Conservation (phyloP, 495 filamentous ascomycete species). For the Neurospora terricola region DNA sequence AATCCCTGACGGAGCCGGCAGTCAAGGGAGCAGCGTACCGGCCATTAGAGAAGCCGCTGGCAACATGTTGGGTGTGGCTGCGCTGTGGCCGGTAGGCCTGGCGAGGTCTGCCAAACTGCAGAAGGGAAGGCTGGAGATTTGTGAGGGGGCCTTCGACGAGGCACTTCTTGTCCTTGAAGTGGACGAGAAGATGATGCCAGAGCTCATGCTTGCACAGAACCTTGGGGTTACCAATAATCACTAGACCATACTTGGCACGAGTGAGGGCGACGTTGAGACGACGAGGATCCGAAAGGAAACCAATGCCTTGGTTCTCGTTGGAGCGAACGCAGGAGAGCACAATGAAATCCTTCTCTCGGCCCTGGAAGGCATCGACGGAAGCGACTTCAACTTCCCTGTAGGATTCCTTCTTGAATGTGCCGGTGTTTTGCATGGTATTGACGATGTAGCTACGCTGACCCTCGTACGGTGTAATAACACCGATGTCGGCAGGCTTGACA, state of each 20-base stretch:
- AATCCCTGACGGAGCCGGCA: conserved; percentile 52
- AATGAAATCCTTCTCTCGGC: conserved; percentile 98
- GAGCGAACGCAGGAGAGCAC: conserved; percentile 96
- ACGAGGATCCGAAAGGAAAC: conserved; percentile 95
- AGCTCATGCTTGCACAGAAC: conserved; percentile 95
- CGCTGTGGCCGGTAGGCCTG: conserved; percentile 85
- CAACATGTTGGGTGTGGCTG: conserved; percentile 50
- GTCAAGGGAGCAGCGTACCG: conserved; percentile 33
- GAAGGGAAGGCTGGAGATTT: conserved; percentile 85
- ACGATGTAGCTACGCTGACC: conserved; percentile 98
- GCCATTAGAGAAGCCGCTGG: conserved; percentile 54
- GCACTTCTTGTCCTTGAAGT: conserved; percentile 96
- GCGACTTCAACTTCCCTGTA: conserved; percentile 99
- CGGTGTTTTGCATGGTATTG: conserved; percentile 95
- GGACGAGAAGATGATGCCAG: conserved; percentile 91
- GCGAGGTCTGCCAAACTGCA: conserved; percentile 93
- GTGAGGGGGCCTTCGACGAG: conserved; percentile 94
- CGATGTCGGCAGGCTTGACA: conserved; percentile 81
- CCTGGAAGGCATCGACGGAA: conserved; percentile 97
- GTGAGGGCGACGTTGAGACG: conserved; percentile 99
- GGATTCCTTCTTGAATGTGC: conserved; percentile 93
- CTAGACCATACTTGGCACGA: conserved; percentile 89
- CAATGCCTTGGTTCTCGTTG: conserved; percentile 98
- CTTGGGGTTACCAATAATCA: conserved; percentile 96
- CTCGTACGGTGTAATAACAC: conserved; percentile 98